Percentiles rank a stretch among this genome's conserved stretches.
phyloP scores from a whole-genome alignment of 2,329 filamentous ascomycete genomes.

The Pyrenophora seminiperda region DNA sequence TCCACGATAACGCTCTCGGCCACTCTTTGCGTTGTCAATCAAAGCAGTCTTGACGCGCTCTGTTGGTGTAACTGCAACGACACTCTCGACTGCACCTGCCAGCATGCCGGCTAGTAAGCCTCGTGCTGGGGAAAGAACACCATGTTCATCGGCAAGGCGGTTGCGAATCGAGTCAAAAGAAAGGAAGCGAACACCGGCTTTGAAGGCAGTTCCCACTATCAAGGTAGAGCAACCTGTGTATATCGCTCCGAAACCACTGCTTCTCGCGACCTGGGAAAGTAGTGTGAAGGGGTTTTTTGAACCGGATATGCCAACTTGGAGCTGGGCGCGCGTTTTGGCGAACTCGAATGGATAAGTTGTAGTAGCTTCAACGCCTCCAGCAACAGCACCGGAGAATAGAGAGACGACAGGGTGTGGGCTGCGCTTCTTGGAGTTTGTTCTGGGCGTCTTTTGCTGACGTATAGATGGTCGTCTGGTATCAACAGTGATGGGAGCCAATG shows the following conservation, averaged over 20 bases:
- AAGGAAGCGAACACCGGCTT: conserved; percentile 40
- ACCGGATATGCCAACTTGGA: conserved; percentile 17
- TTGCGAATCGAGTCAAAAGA: conserved; percentile 39
- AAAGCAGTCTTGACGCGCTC: conserved; percentile 41
- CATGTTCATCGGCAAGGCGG: conserved; percentile 32
- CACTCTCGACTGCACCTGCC: conserved; percentile 35
- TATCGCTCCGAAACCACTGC: conserved; percentile 33
- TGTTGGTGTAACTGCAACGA: conserved; percentile 39
- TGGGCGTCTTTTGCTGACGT: not conserved
- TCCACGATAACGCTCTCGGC: conserved; percentile 25
- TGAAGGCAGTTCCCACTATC: conserved; percentile 38
- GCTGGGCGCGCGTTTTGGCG: conserved; percentile 42
- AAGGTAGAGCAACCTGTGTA: conserved; percentile 41
- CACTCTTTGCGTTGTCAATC: conserved; percentile 40
- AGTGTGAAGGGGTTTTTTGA: conserved; percentile 31
- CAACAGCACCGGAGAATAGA: conserved; percentile 57
- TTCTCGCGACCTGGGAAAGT: conserved; percentile 23
- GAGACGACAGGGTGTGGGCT: conserved; percentile 38
- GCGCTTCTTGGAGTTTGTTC: conserved; percentile 1
- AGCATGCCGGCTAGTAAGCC: conserved; percentile 36
- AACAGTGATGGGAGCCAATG: not conserved
- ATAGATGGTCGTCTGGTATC: not conserved
- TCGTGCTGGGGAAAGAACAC: conserved; percentile 30
- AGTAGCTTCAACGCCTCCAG: conserved; percentile 60
- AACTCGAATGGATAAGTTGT: conserved; percentile 51